Evolutionary conservation across 1,139 yeast genomes (phyloP), one percentile per base, ranked within the genome.

Genomic region (Martiniozyma asiatica): DNA sequence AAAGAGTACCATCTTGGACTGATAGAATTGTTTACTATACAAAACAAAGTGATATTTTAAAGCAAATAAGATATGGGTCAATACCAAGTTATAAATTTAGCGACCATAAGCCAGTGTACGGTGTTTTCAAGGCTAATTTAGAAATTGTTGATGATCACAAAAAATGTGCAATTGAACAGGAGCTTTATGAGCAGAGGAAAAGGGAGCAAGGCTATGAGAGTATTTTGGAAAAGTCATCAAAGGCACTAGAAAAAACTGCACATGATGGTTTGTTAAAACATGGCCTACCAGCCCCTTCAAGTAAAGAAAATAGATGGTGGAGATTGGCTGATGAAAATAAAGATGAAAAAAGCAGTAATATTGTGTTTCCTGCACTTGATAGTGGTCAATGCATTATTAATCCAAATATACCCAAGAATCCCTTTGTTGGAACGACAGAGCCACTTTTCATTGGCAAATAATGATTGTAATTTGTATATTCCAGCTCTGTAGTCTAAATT

Each of bases 1-100:
- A 77, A 50, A 67, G 98, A 42, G 78, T 80, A 16, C 98, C 98
- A 2, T 85, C 97, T 0, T 89, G 97, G 97, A 89, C 97, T 0
- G 98, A 89, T 57, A 61, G 99, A 31, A 72, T 78, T 31, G 43
- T 78, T 31, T 63, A 64, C 32, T 31, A 41, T 27, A 39, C 43
- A 2, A 56, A 73, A 29, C 68, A 72, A 14, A 68, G 68, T 34
- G 62, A 70, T 5, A 58, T 65, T 17, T 50, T 89, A 37, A 68
- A 65, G 35, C 96, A 81, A 45, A 45, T 68, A 14, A 58, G 63
- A 13, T 89, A 89, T 50, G 69, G 73, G 26, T 64, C 76, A 37
- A 75, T 68, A 4, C 71, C 67, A 10, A 63, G 64, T 21, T 56
- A 87, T 24, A 54, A 59, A 32, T 87, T 89, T 52, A 81, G 95